Conservation (phyloP, 2,329 filamentous ascomycete genomes). For the Pestalotiopsis sp. region DNA sequence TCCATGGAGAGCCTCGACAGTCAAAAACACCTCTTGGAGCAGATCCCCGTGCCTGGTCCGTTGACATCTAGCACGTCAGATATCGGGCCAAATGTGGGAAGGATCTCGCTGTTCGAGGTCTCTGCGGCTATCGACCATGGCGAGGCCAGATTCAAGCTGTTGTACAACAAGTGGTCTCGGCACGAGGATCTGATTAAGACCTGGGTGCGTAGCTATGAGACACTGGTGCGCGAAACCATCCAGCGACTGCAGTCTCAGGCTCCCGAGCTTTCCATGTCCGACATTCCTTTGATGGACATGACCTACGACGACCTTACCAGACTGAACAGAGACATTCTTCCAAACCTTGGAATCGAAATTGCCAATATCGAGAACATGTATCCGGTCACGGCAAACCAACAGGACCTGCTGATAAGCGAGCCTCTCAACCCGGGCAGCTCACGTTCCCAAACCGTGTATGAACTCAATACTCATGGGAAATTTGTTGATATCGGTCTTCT, state of each 20-base stretch:
- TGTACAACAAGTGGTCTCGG: slow-evolving; percentile 44
- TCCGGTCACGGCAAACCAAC: slow-evolving; percentile 50
- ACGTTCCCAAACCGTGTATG: slow-evolving; percentile 50
- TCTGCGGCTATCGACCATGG: slow-evolving; percentile 50
- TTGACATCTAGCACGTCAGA: slow-evolving; percentile 43
- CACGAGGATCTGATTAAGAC: slow-evolving; percentile 45
- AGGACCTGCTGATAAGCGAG: slow-evolving; percentile 52
- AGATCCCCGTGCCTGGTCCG: slow-evolving; percentile 43
- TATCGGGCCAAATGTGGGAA: slow-evolving; percentile 47
- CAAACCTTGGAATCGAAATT: slow-evolving; percentile 42
- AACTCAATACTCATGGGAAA: slow-evolving; percentile 43
- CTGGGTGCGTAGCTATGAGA: slow-evolving; percentile 53
- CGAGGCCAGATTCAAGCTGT: slow-evolving; percentile 46
- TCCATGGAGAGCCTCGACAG: slow-evolving; percentile 50
- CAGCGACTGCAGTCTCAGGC: slow-evolving; percentile 41
- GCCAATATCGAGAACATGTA: slow-evolving; percentile 52
- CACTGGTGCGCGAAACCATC: slow-evolving; percentile 47
- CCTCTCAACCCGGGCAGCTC: slow-evolving; percentile 43
- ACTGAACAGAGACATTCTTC: slow-evolving; percentile 45
- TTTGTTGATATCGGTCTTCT: slow-evolving; percentile 46
- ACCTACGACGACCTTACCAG: slow-evolving; percentile 48
- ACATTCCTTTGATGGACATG: slow-evolving; percentile 50
- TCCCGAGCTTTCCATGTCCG: slow-evolving; percentile 52
- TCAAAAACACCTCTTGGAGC: slow-evolving; percentile 51
- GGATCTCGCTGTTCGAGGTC: slow-evolving; percentile 54